These are phyloP conservation scores for Ceratobasidium theobromae DNA, from an alignment of 1,284 basidiomycete genomes.

Conservation along the genomic window DNA sequence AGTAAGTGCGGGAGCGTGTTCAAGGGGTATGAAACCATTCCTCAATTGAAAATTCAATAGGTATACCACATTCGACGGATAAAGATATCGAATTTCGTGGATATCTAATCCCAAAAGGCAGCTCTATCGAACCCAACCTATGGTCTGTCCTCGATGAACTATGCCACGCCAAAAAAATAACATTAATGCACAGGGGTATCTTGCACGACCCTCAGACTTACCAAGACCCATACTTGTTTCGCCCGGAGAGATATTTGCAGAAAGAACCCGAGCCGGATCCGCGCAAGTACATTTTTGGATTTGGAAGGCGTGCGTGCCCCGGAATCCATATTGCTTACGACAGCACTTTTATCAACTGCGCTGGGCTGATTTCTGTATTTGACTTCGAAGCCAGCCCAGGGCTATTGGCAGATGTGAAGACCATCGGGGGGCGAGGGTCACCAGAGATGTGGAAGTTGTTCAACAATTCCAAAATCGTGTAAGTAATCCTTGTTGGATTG, in stretches of 20 bases:
- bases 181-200: conserved; percentile 22
- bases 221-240: conserved; percentile 26
- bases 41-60: not conserved
- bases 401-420: not conserved
- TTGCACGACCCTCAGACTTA: conserved; percentile 33
- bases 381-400: conserved; percentile 1
- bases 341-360: conserved; percentile 21
- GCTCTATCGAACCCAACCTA: conserved; percentile 9
- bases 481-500: not conserved
- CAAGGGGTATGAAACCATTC: not conserved
- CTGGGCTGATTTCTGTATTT: conserved; percentile 11
- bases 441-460: conserved; percentile 3
- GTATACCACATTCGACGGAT: not conserved
- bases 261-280: conserved; percentile 18
- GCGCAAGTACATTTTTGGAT: conserved; percentile 24
- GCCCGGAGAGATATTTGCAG: conserved; percentile 28
- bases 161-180: no score
- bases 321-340: conserved; percentile 35
- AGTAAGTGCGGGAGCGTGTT: not conserved
- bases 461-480: conserved; percentile 18
- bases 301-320: conserved; percentile 30
- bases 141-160: not conserved
- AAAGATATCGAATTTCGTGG: conserved; percentile 13
- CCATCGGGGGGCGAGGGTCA: not conserved
- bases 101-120: conserved; percentile 9